Evolutionary conservation across 768 basidiomycete species (phyloP), one percentile per base, ranked within the genome.

Genomic region (Astraeus odoratus): DNA sequence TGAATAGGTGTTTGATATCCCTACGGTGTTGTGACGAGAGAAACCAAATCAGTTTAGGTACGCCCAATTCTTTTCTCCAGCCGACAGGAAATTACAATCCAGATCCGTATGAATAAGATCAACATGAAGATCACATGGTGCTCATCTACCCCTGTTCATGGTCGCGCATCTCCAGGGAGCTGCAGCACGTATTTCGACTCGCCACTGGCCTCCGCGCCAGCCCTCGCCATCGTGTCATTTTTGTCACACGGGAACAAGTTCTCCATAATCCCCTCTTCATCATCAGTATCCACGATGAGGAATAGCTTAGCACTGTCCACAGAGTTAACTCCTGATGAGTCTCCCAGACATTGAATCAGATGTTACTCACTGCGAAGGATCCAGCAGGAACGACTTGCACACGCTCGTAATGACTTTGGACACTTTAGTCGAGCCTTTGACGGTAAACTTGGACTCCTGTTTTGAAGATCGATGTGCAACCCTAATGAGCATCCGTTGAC

Each of bases 401-500:
- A 52, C 59, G 4, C 48, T 51, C 2, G 53, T 3, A 4, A 64
- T 47, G 30, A 64, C 57, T 15, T 61, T 64, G 12, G 29, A 39
- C 2, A 66, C 62, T n/a, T 47, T 66, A 16, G 64, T 64, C n/a
- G 57, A 54, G 19, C 42, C 30, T n/a, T 62, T 66, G 4, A 52
- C 46, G 19, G 51, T 60, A 20, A 64, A 66, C 26, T 64, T 65
- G 9, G 64, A 52, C 39, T 64, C 60, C 39, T 64, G 64, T 31
- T 48, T 48, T 6, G 64, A 54, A 0, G 51, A 41, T 8, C 54
- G 62, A 34, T 64, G 62, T 26, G 60, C 55, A 24, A 66, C 60
- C 13, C 62, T 65, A n/a, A 64, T 58, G 48, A 52, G 49, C 27
- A 63, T 33, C 26, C 56, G 60, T 2, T 49, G 47, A 8, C 2